phyloP scores from a whole-genome alignment of 495 filamentous ascomycete genomes.

The Penicillium chermesinum region DNA sequence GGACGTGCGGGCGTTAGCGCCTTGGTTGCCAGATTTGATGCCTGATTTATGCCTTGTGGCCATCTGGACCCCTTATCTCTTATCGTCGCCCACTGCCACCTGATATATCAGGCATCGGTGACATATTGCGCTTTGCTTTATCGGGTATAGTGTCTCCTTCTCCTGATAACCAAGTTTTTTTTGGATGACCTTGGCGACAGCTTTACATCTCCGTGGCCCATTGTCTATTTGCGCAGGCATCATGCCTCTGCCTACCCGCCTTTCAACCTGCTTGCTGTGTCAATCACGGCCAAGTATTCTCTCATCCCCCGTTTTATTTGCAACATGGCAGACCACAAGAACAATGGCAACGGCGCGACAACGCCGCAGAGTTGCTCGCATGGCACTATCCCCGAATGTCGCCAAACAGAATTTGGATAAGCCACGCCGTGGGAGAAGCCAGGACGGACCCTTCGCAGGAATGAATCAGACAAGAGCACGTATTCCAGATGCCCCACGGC shows the following conservation, averaged over 20 bases:
- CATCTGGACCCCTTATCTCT: background rate
- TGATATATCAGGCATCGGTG: slow-evolving; percentile 2
- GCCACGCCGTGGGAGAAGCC: slow-evolving; percentile 27
- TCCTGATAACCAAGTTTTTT: background rate
- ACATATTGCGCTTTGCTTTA: background rate
- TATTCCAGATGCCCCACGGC: slow-evolving; percentile 39
- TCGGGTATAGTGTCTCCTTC: background rate
- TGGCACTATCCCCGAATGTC: slow-evolving; percentile 74
- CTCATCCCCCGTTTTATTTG: slow-evolving; percentile 8
- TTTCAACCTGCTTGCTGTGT: slow-evolving; percentile 37
- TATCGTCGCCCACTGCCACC: background rate
- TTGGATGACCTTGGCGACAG: background rate
- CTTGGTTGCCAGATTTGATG: background rate
- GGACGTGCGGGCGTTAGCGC: background rate
- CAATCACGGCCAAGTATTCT: slow-evolving; percentile 26
- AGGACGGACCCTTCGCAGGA: slow-evolving; percentile 62
- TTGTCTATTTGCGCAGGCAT: slow-evolving; percentile 21
- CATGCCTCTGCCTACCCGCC: slow-evolving; percentile 31
- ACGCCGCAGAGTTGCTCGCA: slow-evolving; percentile 57
- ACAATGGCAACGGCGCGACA: slow-evolving; percentile 36
- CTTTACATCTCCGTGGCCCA: slow-evolving; percentile 1
- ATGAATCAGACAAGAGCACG: slow-evolving; percentile 74
- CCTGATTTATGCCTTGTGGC: slow-evolving; percentile 16
- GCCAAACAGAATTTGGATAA: slow-evolving; percentile 46
- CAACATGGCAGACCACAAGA: slow-evolving; percentile 35